Percentiles rank a stretch among this genome's conserved stretches.
Evolutionary conservation across 2,329 filamentous ascomycete species (phyloP).

Genomic region (Apiospora marii): DNA sequence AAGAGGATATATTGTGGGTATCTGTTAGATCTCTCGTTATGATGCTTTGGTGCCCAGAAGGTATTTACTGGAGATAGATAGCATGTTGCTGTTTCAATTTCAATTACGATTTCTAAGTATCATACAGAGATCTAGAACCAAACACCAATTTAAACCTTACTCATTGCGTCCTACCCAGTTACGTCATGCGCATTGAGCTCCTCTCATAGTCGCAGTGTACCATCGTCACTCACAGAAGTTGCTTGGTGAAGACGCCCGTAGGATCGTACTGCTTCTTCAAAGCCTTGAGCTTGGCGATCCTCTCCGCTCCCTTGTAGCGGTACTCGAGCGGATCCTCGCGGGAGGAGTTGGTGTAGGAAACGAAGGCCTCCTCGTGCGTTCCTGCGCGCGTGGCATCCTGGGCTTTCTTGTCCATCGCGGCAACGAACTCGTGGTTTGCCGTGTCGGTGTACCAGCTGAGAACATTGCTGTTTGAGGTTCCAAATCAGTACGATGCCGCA

Average conservation of each 20-base stretch:
- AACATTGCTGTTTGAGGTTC: background rate
- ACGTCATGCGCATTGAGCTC: background rate
- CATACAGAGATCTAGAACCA: background rate
- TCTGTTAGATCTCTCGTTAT: too few relatives aligned
- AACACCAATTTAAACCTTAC: background rate
- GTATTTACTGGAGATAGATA: too few relatives aligned
- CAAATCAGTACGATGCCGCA: background rate
- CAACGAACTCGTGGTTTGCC: conserved; percentile 6
- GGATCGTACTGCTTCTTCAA: background rate
- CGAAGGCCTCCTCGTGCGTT: background rate
- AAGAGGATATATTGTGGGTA: too few relatives aligned
- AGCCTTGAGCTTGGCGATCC: background rate
- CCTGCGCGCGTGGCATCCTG: background rate
- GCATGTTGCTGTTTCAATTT: background rate
- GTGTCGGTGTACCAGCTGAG: conserved; percentile 19
- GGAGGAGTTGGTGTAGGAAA: background rate
- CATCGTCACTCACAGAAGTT: background rate
- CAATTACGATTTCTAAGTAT: background rate
- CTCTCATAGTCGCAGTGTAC: background rate
- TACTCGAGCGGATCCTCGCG: background rate
- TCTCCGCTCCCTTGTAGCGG: background rate
- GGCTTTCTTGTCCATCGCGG: background rate
- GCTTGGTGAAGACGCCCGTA: background rate
- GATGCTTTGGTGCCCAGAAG: too few relatives aligned
- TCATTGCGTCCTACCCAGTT: background rate